Evolutionary conservation across 2,329 filamentous ascomycete genomes (phyloP).

Genomic region (Pestalotiopsis sp.): DNA sequence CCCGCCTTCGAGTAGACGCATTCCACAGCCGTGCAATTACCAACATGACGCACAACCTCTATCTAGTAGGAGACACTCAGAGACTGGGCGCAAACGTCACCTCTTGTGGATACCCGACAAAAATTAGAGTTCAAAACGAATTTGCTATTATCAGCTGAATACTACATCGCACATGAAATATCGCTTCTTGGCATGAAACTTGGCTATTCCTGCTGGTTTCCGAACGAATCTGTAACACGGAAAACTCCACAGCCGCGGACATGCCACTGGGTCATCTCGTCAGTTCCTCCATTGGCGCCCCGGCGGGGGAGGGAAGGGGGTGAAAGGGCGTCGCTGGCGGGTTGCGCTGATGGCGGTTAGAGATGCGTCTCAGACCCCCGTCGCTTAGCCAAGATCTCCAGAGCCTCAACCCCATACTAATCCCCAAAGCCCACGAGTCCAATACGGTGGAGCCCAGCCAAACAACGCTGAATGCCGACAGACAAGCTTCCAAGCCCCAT

Average conservation of each 20-base stretch:
- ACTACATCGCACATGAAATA: neutral
- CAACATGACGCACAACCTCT: neutral
- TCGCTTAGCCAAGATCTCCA: conserved; percentile 19
- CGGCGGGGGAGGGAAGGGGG: neutral
- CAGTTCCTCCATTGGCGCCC: conserved; percentile 6
- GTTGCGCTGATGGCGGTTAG: conserved; percentile 21
- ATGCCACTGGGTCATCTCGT: neutral
- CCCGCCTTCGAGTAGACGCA: neutral
- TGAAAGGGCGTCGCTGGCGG: neutral
- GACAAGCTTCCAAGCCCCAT: conserved; percentile 8
- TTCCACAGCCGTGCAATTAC: neutral
- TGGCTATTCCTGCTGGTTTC: conserved; percentile 11
- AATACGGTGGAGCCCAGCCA: neutral
- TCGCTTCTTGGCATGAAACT: conserved; percentile 12
- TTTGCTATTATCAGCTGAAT: neutral
- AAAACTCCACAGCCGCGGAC: conserved; percentile 20
- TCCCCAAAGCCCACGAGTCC: neutral
- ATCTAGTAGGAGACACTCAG: neutral
- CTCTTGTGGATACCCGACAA: neutral
- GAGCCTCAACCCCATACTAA: conserved; percentile 12
- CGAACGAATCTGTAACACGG: conserved; percentile 25
- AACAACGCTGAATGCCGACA: neutral
- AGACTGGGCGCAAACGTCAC: neutral
- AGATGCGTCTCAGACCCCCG: conserved; percentile 34
- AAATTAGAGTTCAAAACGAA: neutral